phyloP scores from a whole-genome alignment of 805 yeast species.

The fission yeast (Schizosaccharomyces pombe) region DNA sequence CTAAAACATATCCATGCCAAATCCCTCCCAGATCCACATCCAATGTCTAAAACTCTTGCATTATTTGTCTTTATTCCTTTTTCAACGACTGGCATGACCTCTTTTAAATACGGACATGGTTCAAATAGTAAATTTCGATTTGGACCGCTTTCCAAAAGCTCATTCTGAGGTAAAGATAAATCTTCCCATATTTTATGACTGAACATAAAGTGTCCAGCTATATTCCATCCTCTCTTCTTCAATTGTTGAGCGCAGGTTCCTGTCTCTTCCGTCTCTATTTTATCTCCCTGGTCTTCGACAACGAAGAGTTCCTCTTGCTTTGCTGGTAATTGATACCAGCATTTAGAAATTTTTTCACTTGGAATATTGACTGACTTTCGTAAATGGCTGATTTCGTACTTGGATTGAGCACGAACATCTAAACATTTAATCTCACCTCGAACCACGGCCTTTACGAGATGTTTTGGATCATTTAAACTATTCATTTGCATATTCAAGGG shows the following conservation, averaged over 20 bases:
- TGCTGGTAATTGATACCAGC: slow-evolving; percentile 1
- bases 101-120: not conserved
- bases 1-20: not conserved
- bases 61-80: not conserved
- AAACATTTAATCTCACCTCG: not conserved
- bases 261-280: not conserved
- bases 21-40: slow-evolving; percentile 3
- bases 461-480: not conserved
- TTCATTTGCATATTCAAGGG: too few species aligned
- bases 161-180: not conserved
- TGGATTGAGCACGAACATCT: not conserved
- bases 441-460: not conserved
- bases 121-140: not conserved
- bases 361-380: not conserved
- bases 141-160: not conserved
- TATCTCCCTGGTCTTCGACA: not conserved
- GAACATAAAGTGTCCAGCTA: not conserved
- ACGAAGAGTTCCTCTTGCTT: not conserved
- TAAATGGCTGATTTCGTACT: not conserved
- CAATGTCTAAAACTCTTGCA: not conserved
- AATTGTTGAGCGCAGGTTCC: not conserved
- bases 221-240: not conserved
- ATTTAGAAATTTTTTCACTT: not conserved
- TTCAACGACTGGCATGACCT: not conserved
- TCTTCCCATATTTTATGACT: too few species aligned